phyloP scores from a whole-genome alignment of 768 basidiomycete species.

The Tulasnella calospora region DNA sequence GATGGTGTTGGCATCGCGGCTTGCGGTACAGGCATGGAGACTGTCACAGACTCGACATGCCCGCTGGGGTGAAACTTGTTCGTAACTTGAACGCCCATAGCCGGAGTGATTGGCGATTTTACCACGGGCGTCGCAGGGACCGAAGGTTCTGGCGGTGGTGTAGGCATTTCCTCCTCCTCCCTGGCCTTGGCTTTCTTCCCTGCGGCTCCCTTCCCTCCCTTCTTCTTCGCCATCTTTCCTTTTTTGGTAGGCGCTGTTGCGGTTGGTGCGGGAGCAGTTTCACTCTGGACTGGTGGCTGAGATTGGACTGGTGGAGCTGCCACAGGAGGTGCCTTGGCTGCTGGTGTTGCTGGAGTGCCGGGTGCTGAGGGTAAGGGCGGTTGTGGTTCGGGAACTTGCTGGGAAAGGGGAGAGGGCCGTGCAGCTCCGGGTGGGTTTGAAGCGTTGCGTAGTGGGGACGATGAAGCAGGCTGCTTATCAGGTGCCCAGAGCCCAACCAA shows the following conservation, averaged over 20 bases:
- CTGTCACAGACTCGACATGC: conserved; percentile 10
- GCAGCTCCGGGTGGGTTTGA: background rate
- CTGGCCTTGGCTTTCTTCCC: background rate
- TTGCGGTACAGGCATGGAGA: background rate
- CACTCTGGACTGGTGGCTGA: background rate
- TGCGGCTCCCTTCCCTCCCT: background rate
- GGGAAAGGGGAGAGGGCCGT: background rate
- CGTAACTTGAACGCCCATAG: conserved; percentile 1
- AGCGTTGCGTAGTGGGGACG: conserved; percentile 7
- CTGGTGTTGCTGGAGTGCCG: background rate
- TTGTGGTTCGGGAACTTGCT: background rate
- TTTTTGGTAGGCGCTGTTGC: conserved; percentile 1
- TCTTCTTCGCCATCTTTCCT: conserved; percentile 10
- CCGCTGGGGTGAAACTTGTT: conserved; percentile 4
- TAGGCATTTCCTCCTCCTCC: conserved; percentile 2
- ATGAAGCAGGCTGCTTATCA: conserved; percentile 5
- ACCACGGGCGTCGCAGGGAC: background rate
- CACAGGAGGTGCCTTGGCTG: background rate
- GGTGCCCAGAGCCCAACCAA: conserved; percentile 5
- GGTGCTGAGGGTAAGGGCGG: conserved; percentile 6
- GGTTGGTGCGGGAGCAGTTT: background rate
- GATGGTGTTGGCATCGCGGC: background rate
- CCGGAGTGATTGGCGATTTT: background rate
- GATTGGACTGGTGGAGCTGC: background rate
- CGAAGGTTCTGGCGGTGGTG: background rate